Conservation (phyloP, 306 rosid species). For the Cicer arietinum region DNA sequence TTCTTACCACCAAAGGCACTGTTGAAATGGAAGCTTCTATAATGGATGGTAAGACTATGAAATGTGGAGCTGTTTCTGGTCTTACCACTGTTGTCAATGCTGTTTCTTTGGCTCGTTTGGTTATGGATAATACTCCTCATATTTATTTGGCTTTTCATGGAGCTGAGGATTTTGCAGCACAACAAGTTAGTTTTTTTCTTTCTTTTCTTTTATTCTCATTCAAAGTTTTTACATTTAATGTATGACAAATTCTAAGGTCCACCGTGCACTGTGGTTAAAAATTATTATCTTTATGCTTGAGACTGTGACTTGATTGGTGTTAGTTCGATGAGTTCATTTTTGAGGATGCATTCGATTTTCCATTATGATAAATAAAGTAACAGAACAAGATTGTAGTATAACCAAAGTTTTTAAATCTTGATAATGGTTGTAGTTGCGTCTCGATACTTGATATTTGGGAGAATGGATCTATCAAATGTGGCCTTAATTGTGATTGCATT, state of each 20-base stretch:
- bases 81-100: constrained; percentile 80
- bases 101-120: constrained; percentile 78
- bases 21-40: constrained; percentile 94
- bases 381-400: background rate
- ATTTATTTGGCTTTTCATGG: constrained; percentile 61
- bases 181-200: constrained; percentile 55
- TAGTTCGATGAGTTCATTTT: too few relatives aligned
- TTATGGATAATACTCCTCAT: constrained; percentile 93
- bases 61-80: constrained; percentile 94
- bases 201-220: background rate
- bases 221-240: background rate
- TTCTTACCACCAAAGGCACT: constrained; percentile 63
- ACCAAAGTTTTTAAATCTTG: background rate
- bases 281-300: too few relatives aligned
- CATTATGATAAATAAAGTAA: background rate
- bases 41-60: constrained; percentile 72
- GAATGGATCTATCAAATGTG: background rate
- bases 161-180: constrained; percentile 52
- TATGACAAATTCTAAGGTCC: too few relatives aligned
- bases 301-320: too few relatives aligned
- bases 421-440: background rate
- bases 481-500: background rate
- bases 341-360: too few relatives aligned
- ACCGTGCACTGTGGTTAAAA: too few relatives aligned
- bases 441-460: background rate